These are phyloP conservation scores for Arthrobotrys sinensis DNA, from an alignment of 2,329 filamentous ascomycete species.

Conservation along the genomic window DNA sequence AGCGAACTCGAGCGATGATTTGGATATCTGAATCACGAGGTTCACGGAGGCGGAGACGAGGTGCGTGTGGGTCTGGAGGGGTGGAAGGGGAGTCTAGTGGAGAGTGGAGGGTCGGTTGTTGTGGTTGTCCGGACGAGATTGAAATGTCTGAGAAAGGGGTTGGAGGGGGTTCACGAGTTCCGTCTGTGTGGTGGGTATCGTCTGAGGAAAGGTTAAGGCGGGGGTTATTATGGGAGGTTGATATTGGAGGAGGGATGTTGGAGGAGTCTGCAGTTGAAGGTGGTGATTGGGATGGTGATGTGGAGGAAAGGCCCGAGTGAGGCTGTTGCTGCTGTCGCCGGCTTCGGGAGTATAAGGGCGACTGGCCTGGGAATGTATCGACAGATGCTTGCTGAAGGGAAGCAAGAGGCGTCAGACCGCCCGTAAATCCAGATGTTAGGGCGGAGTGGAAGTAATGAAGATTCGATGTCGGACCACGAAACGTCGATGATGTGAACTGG, in stretches of 20 bases:
- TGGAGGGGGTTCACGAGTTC: conserved; percentile 51
- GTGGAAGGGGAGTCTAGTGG: conserved; percentile 50
- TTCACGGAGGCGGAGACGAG: conserved; percentile 76
- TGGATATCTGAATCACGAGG: conserved; percentile 88
- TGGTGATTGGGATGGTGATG: conserved; percentile 62
- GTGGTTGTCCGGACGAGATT: conserved; percentile 53
- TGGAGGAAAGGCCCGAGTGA: conserved; percentile 57
- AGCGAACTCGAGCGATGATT: conserved; percentile 90
- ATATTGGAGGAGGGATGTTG: conserved; percentile 53
- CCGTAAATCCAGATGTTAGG: conserved; percentile 79
- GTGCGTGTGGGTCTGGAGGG: conserved; percentile 63
- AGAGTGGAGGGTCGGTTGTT: conserved; percentile 35
- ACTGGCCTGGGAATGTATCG: conserved; percentile 51
- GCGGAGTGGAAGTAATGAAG: conserved; percentile 88
- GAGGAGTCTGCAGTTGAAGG: conserved; percentile 62
- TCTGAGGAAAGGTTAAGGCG: conserved; percentile 52
- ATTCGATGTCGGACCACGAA: conserved; percentile 72
- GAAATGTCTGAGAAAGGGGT: conserved; percentile 60
- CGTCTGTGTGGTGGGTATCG: conserved; percentile 59
- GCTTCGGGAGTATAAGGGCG: conserved; percentile 40
- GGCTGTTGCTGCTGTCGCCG: conserved; percentile 45
- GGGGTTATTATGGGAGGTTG: conserved; percentile 46
- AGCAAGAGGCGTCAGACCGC: conserved; percentile 83
- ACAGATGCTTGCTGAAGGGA: conserved; percentile 69
- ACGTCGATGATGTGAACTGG: conserved; percentile 60